Conservation (phyloP, 2,329 filamentous ascomycete species). For the Botrytis paeoniae region DNA sequence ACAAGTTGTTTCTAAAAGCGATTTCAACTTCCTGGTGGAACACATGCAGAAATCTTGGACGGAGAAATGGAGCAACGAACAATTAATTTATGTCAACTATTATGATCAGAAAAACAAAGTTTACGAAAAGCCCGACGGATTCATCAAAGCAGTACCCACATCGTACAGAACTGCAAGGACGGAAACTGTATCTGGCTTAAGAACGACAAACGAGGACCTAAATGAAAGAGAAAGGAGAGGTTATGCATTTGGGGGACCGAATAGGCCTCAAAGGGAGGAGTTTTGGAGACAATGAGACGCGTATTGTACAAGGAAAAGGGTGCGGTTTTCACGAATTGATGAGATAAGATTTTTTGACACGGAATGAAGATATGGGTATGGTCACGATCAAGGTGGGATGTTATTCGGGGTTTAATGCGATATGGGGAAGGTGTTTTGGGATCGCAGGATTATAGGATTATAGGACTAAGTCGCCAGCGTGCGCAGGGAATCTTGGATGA, state of each 20-base stretch:
- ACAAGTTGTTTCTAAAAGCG: neutral
- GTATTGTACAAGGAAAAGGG: neutral
- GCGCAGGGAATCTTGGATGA: neutral
- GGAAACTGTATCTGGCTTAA: neutral
- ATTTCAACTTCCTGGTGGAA: neutral
- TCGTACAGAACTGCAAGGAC: neutral
- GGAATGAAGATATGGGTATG: neutral
- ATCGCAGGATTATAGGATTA: neutral
- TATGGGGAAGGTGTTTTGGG: neutral
- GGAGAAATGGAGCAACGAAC: constrained; percentile 1
- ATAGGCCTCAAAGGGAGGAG: neutral
- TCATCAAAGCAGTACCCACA: neutral
- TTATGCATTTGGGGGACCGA: neutral
- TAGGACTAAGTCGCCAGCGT: neutral
- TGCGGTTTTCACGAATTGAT: neutral
- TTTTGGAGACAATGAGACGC: neutral
- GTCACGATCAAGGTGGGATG: neutral
- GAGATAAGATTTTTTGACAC: neutral
- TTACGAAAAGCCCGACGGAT: constrained; percentile 7
- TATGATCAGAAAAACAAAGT: neutral
- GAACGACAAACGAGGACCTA: neutral
- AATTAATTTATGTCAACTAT: constrained; percentile 10
- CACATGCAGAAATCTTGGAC: constrained; percentile 17
- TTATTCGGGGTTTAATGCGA: neutral
- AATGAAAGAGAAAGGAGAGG: neutral